phyloP scores from a whole-genome alignment of 2,329 filamentous ascomycete genomes.

The Phialophora chinensis region DNA sequence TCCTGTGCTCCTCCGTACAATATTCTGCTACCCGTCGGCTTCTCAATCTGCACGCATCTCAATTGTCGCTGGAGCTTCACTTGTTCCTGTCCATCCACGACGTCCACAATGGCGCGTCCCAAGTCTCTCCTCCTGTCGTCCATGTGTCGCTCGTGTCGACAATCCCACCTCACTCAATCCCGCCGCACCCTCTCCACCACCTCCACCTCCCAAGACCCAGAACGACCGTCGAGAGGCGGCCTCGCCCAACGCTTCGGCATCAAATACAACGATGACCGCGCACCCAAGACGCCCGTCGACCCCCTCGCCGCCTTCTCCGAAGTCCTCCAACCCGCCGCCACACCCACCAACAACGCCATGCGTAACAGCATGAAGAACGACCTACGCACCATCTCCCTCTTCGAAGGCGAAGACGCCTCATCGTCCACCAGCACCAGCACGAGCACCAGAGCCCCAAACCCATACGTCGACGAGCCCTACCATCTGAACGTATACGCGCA shows the following conservation, averaged over 20 bases:
- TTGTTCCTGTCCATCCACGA: conserved; percentile 4
- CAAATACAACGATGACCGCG: conserved; percentile 13
- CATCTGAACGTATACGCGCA: conserved; percentile 85
- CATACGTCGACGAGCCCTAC: conserved; percentile 64
- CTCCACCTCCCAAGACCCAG: neutral
- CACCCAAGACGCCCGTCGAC: conserved; percentile 1
- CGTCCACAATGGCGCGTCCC: conserved; percentile 30
- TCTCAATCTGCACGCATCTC: neutral
- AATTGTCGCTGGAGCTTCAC: neutral
- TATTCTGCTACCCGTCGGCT: neutral
- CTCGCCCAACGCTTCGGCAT: conserved; percentile 27
- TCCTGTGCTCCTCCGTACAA: neutral
- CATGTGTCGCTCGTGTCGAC: conserved; percentile 36
- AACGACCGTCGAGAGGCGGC: neutral
- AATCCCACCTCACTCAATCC: conserved; percentile 21
- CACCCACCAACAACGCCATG: conserved; percentile 8
- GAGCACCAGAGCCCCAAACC: conserved; percentile 22
- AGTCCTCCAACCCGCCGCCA: conserved; percentile 7
- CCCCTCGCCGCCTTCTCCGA: conserved; percentile 5
- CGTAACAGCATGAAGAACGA: conserved; percentile 21
- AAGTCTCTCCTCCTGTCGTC: conserved; percentile 22
- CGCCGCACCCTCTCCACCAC: conserved; percentile 24
- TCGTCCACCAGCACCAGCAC: neutral
- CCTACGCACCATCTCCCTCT: neutral
- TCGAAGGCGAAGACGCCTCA: neutral